phyloP scores from a whole-genome alignment of 108 stramenopile species.

The Cyclotella cryptica region DNA sequence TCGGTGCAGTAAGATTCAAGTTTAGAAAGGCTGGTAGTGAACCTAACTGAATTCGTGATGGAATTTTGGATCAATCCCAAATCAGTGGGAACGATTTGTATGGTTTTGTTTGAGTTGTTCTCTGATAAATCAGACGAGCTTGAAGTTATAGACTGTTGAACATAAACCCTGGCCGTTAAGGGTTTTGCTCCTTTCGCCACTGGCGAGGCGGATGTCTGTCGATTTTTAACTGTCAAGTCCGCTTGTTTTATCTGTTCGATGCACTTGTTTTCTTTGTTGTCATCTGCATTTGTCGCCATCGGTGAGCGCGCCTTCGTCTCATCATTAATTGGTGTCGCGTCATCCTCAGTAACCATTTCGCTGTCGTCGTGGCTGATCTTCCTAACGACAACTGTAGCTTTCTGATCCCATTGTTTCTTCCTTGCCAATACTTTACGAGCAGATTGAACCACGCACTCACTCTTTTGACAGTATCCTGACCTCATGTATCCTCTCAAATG shows the following conservation, averaged over 20 bases:
- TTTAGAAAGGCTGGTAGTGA: neutral
- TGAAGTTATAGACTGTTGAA: neutral
- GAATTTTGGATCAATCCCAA: slow-evolving; percentile 1
- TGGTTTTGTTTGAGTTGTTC: neutral
- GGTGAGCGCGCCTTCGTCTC: neutral
- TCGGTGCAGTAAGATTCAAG: neutral
- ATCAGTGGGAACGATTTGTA: slow-evolving; percentile 10
- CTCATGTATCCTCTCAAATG: slow-evolving; percentile 23
- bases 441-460: slow-evolving; percentile 1
- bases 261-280: neutral
- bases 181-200: neutral
- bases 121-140: neutral
- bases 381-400: neutral
- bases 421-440: slow-evolving; percentile 9
- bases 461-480: slow-evolving; percentile 14
- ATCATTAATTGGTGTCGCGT: neutral
- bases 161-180: neutral
- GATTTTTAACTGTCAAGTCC: too few species aligned
- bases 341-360: neutral
- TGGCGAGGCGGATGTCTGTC: too few species aligned
- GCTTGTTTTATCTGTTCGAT: neutral
- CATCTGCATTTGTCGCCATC: neutral
- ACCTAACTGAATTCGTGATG: slow-evolving; percentile 1
- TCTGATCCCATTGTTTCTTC: neutral
- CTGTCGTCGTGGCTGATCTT: neutral